phyloP scores from a whole-genome alignment of 495 filamentous ascomycete species.

The Cenococcum geophilum region DNA sequence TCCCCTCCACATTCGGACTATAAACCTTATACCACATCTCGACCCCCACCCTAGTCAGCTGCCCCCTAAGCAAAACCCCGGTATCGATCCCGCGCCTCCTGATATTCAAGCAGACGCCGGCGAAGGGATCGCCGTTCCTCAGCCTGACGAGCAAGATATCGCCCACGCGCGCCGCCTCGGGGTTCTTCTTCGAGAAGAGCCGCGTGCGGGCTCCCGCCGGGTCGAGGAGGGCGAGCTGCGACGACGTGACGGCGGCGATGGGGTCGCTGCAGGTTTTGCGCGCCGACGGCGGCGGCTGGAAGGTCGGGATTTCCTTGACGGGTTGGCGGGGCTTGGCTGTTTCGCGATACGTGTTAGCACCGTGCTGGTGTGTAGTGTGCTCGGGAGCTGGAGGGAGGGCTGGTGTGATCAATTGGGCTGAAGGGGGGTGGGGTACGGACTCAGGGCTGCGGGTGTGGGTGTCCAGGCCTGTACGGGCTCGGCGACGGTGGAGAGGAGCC shows the following conservation, averaged over 20 bases:
- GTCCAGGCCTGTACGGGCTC: constrained; percentile 15
- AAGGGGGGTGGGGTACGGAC: neutral
- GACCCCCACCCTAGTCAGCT: constrained; percentile 76
- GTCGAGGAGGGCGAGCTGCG: constrained; percentile 69
- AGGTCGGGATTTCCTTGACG: constrained; percentile 2
- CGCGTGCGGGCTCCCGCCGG: constrained; percentile 72
- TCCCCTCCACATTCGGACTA: constrained; percentile 75
- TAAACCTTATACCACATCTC: constrained; percentile 98
- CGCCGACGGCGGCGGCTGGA: constrained; percentile 21
- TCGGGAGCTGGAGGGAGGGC: neutral
- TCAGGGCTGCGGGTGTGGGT: constrained; percentile 1
- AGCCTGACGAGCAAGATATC: constrained; percentile 87
- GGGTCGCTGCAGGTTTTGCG: constrained; percentile 46
- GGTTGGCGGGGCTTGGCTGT: constrained; percentile 8
- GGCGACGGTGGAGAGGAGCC: constrained; percentile 24
- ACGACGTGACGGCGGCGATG: constrained; percentile 52
- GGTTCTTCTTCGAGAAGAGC: constrained; percentile 70
- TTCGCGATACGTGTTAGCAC: too few relatives aligned
- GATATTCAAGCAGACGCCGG: constrained; percentile 80
- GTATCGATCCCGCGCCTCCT: constrained; percentile 80
- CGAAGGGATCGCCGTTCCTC: constrained; percentile 80
- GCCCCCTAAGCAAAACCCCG: constrained; percentile 73
- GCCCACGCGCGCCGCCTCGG: constrained; percentile 67
- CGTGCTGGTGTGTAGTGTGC: too few relatives aligned
- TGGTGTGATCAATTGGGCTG: neutral